Conservation (phyloP, 805 yeast species). For the Nakazawaea wickerhamii region DNA sequence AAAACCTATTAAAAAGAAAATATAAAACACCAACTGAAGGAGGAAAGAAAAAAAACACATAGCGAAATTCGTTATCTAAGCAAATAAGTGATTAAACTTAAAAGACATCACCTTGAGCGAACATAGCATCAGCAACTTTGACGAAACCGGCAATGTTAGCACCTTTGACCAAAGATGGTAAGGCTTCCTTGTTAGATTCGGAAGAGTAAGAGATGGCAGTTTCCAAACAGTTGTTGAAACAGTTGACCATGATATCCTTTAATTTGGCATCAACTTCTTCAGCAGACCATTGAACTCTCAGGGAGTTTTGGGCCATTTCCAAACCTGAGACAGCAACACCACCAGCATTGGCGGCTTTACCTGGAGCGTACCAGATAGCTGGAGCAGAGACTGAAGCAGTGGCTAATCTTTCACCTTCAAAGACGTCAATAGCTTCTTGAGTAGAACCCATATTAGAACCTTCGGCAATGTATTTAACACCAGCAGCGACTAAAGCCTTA, state of each 20-base stretch:
- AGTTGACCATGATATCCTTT: slow-evolving; percentile 86
- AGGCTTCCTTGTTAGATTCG: slow-evolving; percentile 55
- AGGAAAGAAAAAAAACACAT: not conserved
- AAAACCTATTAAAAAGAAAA: not conserved
- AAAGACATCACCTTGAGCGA: slow-evolving; percentile 85
- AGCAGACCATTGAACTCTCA: slow-evolving; percentile 82
- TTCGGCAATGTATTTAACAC: slow-evolving; percentile 92
- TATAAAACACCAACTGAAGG: not conserved
- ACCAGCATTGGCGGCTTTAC: slow-evolving; percentile 99
- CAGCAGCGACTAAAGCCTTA: slow-evolving; percentile 85
- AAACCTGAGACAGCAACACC: slow-evolving; percentile 99
- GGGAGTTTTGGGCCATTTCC: slow-evolving; percentile 99
- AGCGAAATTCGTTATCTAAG: not conserved
- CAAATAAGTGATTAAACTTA: slow-evolving; percentile 18
- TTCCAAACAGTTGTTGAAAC: slow-evolving; percentile 88
- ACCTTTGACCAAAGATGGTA: slow-evolving; percentile 97
- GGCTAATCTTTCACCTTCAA: slow-evolving; percentile 72
- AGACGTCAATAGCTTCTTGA: slow-evolving; percentile 91
- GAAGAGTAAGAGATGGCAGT: slow-evolving; percentile 79
- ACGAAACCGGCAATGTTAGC: slow-evolving; percentile 99
- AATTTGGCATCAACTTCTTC: slow-evolving; percentile 91
- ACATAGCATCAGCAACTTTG: slow-evolving; percentile 98
- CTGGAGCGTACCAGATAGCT: slow-evolving; percentile 97
- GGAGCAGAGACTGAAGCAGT: slow-evolving; percentile 33
- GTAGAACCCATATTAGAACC: slow-evolving; percentile 99